Percentiles rank a stretch among this genome's conserved stretches.
Conservation (phyloP, 768 basidiomycete species). For the Tulasnella sp. region DNA sequence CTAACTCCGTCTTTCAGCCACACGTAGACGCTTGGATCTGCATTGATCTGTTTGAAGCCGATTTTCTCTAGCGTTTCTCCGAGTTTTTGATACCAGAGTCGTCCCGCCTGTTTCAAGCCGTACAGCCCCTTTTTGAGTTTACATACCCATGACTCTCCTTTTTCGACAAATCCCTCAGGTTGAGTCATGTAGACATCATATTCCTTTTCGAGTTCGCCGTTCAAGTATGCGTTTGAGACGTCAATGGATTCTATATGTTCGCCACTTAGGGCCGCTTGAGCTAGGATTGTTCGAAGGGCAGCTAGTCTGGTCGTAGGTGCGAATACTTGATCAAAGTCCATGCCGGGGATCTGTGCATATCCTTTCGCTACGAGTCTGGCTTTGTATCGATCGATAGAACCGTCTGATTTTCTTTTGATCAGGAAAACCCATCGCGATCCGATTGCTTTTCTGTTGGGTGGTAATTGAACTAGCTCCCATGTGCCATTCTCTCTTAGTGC, state of each 20-base stretch:
- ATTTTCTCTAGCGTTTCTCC: slow-evolving; percentile 12
- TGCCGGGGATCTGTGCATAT: slow-evolving; percentile 38
- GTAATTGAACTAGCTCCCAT: slow-evolving; percentile 41
- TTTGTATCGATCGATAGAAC: slow-evolving; percentile 41
- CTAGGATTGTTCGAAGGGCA: slow-evolving; percentile 10
- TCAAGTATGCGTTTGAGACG: slow-evolving; percentile 38
- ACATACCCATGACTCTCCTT: slow-evolving; percentile 1
- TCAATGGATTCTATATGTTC: slow-evolving; percentile 39
- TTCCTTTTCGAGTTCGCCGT: slow-evolving; percentile 37
- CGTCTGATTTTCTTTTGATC: slow-evolving; percentile 41
- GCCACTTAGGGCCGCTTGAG: neutral
- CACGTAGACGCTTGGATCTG: slow-evolving; percentile 39
- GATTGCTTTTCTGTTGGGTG: slow-evolving; percentile 43
- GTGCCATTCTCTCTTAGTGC: slow-evolving; percentile 37
- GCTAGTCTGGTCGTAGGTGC: slow-evolving; percentile 39
- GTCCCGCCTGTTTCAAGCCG: slow-evolving; percentile 41
- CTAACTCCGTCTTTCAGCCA: slow-evolving; percentile 40
- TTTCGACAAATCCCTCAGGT: slow-evolving; percentile 21
- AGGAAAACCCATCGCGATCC: slow-evolving; percentile 46
- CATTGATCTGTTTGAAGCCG: slow-evolving; percentile 30
- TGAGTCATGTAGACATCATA: slow-evolving; percentile 25
- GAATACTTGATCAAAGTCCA: slow-evolving; percentile 51
- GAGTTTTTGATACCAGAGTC: slow-evolving; percentile 37
- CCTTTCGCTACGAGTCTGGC: slow-evolving; percentile 42
- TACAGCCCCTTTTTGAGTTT: slow-evolving; percentile 38